Evolutionary conservation across 495 filamentous ascomycete species (phyloP).

Genomic region (Oidiodendron maius): DNA sequence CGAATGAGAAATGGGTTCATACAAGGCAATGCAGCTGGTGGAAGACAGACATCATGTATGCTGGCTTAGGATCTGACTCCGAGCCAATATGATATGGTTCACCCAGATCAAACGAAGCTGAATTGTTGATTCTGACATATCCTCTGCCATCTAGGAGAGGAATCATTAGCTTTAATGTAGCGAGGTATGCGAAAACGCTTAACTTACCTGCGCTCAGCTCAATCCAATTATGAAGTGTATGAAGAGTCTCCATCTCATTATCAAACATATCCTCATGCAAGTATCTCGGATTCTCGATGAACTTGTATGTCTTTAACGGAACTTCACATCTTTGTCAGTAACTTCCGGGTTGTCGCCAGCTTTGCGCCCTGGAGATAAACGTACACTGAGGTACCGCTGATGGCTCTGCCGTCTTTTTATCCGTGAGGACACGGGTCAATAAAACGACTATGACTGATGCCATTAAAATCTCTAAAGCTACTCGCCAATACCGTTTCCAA

Average conservation of each 20-base stretch:
- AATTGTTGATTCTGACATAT: slow-evolving; percentile 31
- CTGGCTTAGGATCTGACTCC: slow-evolving; percentile 27
- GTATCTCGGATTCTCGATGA: slow-evolving; percentile 31
- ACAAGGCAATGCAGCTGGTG: slow-evolving; percentile 47
- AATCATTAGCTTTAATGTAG: background rate
- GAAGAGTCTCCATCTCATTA: slow-evolving; percentile 30
- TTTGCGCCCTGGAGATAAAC: background rate
- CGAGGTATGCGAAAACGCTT: background rate
- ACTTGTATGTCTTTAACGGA: slow-evolving; percentile 35
- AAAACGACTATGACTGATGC: background rate
- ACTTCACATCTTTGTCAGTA: slow-evolving; percentile 20
- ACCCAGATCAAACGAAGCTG: slow-evolving; percentile 28
- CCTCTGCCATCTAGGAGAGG: slow-evolving; percentile 29
- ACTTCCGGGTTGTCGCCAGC: background rate
- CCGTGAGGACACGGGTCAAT: background rate
- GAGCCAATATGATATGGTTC: slow-evolving; percentile 31
- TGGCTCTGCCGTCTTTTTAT: background rate
- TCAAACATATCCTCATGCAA: slow-evolving; percentile 39
- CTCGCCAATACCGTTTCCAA: background rate
- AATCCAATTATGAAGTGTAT: slow-evolving; percentile 40
- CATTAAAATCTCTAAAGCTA: background rate
- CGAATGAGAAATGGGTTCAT: background rate
- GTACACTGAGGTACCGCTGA: background rate
- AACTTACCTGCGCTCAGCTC: slow-evolving; percentile 31
- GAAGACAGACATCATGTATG: slow-evolving; percentile 45